These are phyloP conservation scores for Chlamydomonas sp. DNA, from an alignment of 139 green algal genomes.

Conservation along the genomic window DNA sequence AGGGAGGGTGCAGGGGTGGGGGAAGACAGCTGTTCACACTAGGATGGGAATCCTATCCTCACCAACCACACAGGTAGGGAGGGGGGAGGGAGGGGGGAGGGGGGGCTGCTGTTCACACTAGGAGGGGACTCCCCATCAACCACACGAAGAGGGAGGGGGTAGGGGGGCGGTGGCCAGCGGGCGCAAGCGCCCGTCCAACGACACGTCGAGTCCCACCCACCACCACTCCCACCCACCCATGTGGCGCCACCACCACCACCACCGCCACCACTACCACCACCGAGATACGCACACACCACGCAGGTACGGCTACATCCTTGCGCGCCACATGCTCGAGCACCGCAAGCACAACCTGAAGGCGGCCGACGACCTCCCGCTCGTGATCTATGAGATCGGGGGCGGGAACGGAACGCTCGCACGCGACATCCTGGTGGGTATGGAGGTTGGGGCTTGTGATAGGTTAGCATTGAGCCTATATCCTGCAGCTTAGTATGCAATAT, in stretches of 20 bases:
- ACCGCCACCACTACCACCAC: too few species aligned
- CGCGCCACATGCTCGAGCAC: conserved; percentile 39
- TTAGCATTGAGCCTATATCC: not conserved
- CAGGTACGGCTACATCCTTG: conserved; percentile 33
- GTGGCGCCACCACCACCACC: conserved; percentile 7
- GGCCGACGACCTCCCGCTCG: conserved; percentile 36
- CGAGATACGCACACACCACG: too few species aligned
- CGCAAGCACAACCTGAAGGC: conserved; percentile 25
- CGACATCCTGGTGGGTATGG: conserved; percentile 56
- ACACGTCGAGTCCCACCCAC: not conserved
- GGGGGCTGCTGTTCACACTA: too few species aligned
- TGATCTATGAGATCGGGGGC: conserved; percentile 71
- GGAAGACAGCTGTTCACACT: too few species aligned
- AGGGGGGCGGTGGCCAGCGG: too few species aligned
- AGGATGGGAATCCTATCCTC: too few species aligned
- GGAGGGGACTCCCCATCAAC: too few species aligned
- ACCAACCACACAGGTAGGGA: too few species aligned
- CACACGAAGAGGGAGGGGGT: too few species aligned
- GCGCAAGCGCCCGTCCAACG: not conserved
- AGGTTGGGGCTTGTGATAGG: not conserved
- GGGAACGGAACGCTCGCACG: conserved; percentile 69
- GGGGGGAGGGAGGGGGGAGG: too few species aligned
- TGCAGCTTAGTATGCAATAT: too few species aligned
- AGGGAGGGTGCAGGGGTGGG: too few species aligned
- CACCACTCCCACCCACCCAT: not conserved